Percentiles rank a stretch among this genome's conserved stretches.
phyloP scores from a whole-genome alignment of 1,284 basidiomycete species.

The Coniferiporia sulphurascens region DNA sequence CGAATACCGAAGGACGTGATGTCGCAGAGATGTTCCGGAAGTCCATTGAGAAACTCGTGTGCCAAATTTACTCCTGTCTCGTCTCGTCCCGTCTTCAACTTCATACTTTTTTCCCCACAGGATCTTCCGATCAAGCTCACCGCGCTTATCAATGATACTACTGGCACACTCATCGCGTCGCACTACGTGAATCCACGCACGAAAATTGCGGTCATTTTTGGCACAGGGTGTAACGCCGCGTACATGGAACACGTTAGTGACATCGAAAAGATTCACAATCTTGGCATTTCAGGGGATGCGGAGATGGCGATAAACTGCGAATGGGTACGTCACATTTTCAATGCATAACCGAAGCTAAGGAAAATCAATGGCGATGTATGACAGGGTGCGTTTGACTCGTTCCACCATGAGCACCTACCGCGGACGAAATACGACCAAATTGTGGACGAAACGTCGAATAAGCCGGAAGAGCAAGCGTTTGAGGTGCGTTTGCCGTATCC shows the following conservation, averaged over 20 bases:
- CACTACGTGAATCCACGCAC: constrained; percentile 92
- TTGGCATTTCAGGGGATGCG: constrained; percentile 64
- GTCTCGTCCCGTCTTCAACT: background rate
- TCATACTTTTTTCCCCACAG: constrained; percentile 31
- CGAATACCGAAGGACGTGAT: constrained; percentile 90
- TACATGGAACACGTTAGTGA: constrained; percentile 86
- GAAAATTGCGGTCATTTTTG: constrained; percentile 94
- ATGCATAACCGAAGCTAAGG: background rate
- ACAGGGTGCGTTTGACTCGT: constrained; percentile 96
- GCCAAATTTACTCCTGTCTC: constrained; percentile 23
- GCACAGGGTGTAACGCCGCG: constrained; percentile 97
- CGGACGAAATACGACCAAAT: constrained; percentile 91
- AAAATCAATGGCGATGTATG: constrained; percentile 13
- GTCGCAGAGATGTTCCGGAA: constrained; percentile 90
- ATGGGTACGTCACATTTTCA: constrained; percentile 54
- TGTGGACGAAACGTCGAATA: constrained; percentile 94
- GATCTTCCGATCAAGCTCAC: constrained; percentile 72
- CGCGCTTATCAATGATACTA: constrained; percentile 95
- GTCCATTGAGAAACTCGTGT: constrained; percentile 71
- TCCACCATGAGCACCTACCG: constrained; percentile 90
- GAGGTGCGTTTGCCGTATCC: constrained; percentile 58
- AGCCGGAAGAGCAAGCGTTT: constrained; percentile 93
- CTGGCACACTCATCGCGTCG: constrained; percentile 94
- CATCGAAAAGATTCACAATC: constrained; percentile 73
- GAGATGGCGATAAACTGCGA: constrained; percentile 98